Percentiles rank a stretch among this genome's conserved stretches.
phyloP scores from a whole-genome alignment of 768 basidiomycete genomes.

The Trametes cingulata region DNA sequence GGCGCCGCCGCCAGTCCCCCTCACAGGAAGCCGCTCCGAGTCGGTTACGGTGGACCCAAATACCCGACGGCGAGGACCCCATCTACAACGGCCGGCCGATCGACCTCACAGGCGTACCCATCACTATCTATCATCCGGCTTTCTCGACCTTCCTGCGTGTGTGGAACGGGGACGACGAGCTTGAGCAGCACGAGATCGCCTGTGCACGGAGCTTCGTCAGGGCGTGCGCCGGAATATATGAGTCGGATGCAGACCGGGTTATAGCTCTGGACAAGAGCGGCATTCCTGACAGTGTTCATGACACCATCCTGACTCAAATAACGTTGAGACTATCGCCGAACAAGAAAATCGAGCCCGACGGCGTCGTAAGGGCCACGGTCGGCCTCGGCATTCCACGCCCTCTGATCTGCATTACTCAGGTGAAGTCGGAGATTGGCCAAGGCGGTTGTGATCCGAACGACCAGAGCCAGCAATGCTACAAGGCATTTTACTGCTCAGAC shows the following conservation, averaged over 20 bases:
- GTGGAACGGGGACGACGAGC: not conserved
- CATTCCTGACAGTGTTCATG: not conserved
- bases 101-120: not conserved
- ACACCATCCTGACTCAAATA: not conserved
- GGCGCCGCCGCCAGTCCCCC: not conserved
- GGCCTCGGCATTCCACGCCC: not conserved
- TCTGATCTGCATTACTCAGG: not conserved
- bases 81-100: conserved; percentile 1
- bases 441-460: conserved; percentile 15
- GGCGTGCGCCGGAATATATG: not conserved
- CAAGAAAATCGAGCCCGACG: not conserved
- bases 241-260: not conserved
- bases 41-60: not conserved
- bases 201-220: not conserved
- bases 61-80: not conserved
- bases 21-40: not conserved
- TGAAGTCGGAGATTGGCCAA: conserved; percentile 10
- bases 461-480: conserved; percentile 15
- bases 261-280: not conserved
- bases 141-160: not conserved
- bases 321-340: not conserved
- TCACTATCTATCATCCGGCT: not conserved
- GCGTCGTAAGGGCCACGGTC: not conserved
- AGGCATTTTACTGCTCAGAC: conserved; percentile 7
- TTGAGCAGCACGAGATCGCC: not conserved